Base-by-base conservation (phyloP, 306 rosid genomes). In the Sphenostylis stenocarpa region DNA sequence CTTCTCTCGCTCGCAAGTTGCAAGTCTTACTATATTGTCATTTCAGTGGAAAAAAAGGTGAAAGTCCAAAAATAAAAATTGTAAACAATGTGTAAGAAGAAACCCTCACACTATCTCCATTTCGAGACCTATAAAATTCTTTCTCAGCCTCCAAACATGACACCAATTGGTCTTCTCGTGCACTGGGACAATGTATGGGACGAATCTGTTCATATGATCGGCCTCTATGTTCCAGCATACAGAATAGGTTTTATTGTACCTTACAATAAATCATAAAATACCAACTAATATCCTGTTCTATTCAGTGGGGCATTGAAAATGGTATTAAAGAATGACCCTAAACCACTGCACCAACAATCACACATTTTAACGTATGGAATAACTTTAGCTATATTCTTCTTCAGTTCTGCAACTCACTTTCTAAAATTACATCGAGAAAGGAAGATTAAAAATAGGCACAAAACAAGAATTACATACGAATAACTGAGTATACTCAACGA, bases 401-500 rank as follows among this genome's bases (percentile, higher is more conserved):
- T 23, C 16, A 56, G n/a, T 26, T 67, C 41, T 20, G 57, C 41
- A 13, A 23, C 6, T 17, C 75, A n/a, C 65, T 43, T 56, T 55
- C 56, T 71, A 62, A 15, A 19, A 56, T 77, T 66, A 57, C 74
- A 33, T 10, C 6, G 12, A 26, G 15, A 38, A 36, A 55, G 65
- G 9, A 29, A 45, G 60, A 38, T 44, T 21, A n/a, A 67, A 17
- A 6, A 11, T 2, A 21, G 33, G 56, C 52, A 26, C 11, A 65
- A 38, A 76, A 31, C 73, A 72, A 48, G 48, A 66, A 80, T 20
- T 43, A 60, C 63, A 63, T 7, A 31, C 4, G 10, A 58, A 12
- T 60, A 16, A 29, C 66, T 16, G 43, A 73, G 45, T 65, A 28
- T 26, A 13, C 44, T 61, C 29, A 20, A 77, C 70, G 60, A 61